These are phyloP conservation scores for Magnolia officinalis DNA, from an alignment of 164 flowering plant genomes.

Conservation along the genomic window DNA sequence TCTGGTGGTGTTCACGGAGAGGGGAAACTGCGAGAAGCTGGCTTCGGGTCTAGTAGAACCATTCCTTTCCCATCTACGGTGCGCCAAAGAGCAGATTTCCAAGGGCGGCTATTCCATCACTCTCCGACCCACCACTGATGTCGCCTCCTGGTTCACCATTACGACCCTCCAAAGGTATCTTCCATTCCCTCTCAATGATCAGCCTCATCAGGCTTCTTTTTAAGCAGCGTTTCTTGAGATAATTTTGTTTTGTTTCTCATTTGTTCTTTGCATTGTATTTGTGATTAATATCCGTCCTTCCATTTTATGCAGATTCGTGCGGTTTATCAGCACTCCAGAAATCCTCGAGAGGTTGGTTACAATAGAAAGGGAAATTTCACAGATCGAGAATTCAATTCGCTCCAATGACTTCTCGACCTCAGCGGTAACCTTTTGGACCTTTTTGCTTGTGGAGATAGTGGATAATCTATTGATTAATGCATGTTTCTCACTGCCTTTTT, in stretches of 20 bases:
- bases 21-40: constrained; percentile 51
- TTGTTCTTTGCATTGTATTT: background rate
- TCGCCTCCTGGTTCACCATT: constrained; percentile 74
- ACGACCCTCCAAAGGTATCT: constrained; percentile 64
- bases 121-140: constrained; percentile 29
- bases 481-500: background rate
- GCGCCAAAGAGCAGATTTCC: constrained; percentile 72
- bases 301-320: constrained; percentile 60
- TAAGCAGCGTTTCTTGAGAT: background rate
- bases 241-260: background rate
- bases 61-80: constrained; percentile 55
- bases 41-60: constrained; percentile 81
- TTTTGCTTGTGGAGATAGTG: background rate
- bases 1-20: constrained; percentile 58
- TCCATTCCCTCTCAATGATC: background rate
- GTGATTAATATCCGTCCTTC: background rate
- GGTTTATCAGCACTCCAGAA: constrained; percentile 83
- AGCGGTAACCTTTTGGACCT: background rate
- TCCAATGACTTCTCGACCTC: constrained; percentile 39
- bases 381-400: constrained; percentile 67
- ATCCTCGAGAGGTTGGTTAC: constrained; percentile 84
- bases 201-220: background rate
- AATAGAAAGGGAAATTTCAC: constrained; percentile 68
- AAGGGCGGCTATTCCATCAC: constrained; percentile 87
- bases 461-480: background rate